phyloP scores from a whole-genome alignment of 2,329 filamentous ascomycete genomes.

The Rachicladosporium sp. region DNA sequence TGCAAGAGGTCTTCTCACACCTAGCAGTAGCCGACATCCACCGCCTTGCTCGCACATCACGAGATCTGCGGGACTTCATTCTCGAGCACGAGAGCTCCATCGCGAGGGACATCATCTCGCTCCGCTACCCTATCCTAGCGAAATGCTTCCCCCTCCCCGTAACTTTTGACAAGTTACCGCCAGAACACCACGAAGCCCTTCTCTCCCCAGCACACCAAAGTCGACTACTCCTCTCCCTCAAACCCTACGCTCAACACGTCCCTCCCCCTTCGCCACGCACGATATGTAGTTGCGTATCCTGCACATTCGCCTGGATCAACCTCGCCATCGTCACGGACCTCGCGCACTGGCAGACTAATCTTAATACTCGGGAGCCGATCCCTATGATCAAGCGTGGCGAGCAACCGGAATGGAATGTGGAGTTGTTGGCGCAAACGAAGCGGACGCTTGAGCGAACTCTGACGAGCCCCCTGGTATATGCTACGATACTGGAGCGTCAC shows the following conservation, averaged over 20 bases:
- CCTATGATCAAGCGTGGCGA: slow-evolving; percentile 39
- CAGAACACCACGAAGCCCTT: slow-evolving; percentile 25
- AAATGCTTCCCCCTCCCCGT: slow-evolving; percentile 42
- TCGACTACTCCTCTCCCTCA: slow-evolving; percentile 35
- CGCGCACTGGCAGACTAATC: slow-evolving; percentile 41
- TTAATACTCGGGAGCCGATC: slow-evolving; percentile 41
- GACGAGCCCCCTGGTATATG: slow-evolving; percentile 37
- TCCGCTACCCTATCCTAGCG: slow-evolving; percentile 39
- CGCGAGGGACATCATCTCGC: slow-evolving; percentile 30
- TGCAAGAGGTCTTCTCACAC: slow-evolving; percentile 37
- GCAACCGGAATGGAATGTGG: slow-evolving; percentile 38
- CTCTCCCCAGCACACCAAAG: slow-evolving; percentile 31
- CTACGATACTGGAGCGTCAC: slow-evolving; percentile 37
- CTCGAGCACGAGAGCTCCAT: slow-evolving; percentile 31
- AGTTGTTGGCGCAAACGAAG: slow-evolving; percentile 33
- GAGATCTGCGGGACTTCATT: slow-evolving; percentile 33
- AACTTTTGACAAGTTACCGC: slow-evolving; percentile 30
- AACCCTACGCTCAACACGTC: slow-evolving; percentile 40
- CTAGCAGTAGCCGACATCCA: slow-evolving; percentile 41
- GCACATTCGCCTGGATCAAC: slow-evolving; percentile 45
- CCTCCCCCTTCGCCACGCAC: slow-evolving; percentile 6
- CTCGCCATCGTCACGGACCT: slow-evolving; percentile 44
- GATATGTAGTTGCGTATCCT: slow-evolving; percentile 47
- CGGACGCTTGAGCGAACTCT: slow-evolving; percentile 35
- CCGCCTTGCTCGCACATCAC: slow-evolving; percentile 32